Conservation (phyloP, 2,329 filamentous ascomycete genomes). For the Venturiaceae sp. region DNA sequence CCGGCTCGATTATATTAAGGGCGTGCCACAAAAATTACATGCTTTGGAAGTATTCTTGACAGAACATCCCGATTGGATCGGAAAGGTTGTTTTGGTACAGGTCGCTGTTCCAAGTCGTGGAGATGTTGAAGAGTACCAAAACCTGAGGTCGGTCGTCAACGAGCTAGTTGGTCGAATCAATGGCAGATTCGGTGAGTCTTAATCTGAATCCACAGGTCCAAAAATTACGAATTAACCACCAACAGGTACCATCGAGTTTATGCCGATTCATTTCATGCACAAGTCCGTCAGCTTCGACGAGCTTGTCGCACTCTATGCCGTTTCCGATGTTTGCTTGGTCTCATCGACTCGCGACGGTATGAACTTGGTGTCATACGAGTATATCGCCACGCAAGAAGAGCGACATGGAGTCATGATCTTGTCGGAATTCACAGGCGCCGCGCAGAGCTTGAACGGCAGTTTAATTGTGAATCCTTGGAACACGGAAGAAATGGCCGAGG, state of each 20-base stretch:
- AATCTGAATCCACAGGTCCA: not conserved
- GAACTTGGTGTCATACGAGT: conserved; percentile 98
- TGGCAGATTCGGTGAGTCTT: conserved; percentile 71
- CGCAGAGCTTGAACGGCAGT: conserved; percentile 86
- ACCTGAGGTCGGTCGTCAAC: conserved; percentile 88
- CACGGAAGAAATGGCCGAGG: conserved; percentile 86
- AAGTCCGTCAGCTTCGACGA: conserved; percentile 94
- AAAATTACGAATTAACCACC: not conserved
- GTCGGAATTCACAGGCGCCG: conserved; percentile 92
- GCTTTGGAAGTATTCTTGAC: conserved; percentile 94
- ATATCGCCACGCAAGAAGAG: conserved; percentile 87
- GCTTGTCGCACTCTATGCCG: conserved; percentile 83
- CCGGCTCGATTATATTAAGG: conserved; percentile 97
- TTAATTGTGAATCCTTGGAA: conserved; percentile 98
- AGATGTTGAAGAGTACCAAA: conserved; percentile 97
- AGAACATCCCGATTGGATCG: conserved; percentile 96
- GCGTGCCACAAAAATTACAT: conserved; percentile 93
- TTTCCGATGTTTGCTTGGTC: conserved; percentile 85
- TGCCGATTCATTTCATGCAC: conserved; percentile 98
- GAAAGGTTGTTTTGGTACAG: conserved; percentile 91
- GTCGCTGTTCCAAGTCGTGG: conserved; percentile 91
- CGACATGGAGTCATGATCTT: conserved; percentile 90
- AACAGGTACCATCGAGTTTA: conserved; percentile 83
- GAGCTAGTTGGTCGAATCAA: conserved; percentile 96
- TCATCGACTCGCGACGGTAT: conserved; percentile 96